Conservation (phyloP, 2,329 filamentous ascomycete genomes). For the Ophiosphaerella korrae region DNA sequence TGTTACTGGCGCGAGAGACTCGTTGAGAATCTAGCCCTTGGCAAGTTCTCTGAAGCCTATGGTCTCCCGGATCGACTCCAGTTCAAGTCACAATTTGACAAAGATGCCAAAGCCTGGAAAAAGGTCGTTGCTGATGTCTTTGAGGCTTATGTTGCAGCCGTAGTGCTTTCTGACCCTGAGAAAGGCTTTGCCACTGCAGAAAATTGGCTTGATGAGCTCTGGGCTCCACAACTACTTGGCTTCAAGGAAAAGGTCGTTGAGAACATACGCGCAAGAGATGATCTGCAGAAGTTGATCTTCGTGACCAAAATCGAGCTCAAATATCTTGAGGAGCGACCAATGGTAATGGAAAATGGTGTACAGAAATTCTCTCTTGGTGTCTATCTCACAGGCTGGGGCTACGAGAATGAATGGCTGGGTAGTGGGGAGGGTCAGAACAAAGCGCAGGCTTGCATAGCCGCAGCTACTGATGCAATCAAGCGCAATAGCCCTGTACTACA, state of each 20-base stretch:
- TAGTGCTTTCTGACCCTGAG: conserved; percentile 69
- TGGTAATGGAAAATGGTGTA: conserved; percentile 58
- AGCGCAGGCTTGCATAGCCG: conserved; percentile 70
- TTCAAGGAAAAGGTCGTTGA: conserved; percentile 41
- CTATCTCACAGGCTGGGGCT: conserved; percentile 72
- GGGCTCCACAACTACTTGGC: conserved; percentile 56
- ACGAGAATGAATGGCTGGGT: conserved; percentile 65
- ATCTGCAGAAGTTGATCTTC: conserved; percentile 44
- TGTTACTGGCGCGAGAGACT: conserved; percentile 78
- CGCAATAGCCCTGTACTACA: conserved; percentile 38
- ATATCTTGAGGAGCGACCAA: conserved; percentile 58
- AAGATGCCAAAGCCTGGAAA: conserved; percentile 45
- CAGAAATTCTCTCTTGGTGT: conserved; percentile 67
- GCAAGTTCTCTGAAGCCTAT: conserved; percentile 71
- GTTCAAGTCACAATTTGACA: conserved; percentile 50
- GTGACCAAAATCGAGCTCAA: conserved; percentile 43
- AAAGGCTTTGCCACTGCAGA: conserved; percentile 67
- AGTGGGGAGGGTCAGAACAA: conserved; percentile 69
- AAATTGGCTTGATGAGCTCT: conserved; percentile 76
- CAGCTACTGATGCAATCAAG: conserved; percentile 66
- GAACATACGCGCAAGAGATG: conserved; percentile 47
- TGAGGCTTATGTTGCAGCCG: conserved; percentile 84
- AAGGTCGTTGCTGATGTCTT: conserved; percentile 89
- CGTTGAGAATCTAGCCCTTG: conserved; percentile 79
- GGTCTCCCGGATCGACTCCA: conserved; percentile 68